Conservation (phyloP, 768 basidiomycete species). For the Dentipellis sp. region DNA sequence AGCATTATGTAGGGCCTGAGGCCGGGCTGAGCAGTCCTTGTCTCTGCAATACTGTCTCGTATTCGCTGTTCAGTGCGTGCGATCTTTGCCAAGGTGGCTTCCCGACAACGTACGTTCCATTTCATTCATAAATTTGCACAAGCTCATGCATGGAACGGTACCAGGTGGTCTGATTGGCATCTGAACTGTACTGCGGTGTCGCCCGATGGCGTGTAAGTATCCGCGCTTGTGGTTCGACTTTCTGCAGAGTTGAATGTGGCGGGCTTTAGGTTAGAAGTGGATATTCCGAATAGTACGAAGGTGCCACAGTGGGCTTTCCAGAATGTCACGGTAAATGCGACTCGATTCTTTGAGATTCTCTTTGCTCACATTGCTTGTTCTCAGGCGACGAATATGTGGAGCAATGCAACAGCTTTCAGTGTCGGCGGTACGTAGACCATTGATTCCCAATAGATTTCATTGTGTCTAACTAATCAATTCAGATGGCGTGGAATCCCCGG, state of each 20-base stretch:
- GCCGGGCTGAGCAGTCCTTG: conserved; percentile 5
- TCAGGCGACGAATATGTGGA: conserved; percentile 3
- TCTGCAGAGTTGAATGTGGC: no score
- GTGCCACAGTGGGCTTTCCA: conserved; percentile 45
- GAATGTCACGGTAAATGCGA: conserved; percentile 29
- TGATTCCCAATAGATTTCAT: not conserved
- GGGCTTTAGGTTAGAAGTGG: not conserved
- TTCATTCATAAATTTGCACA: no score
- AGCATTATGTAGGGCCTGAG: conserved; percentile 3
- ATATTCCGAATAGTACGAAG: conserved; percentile 30
- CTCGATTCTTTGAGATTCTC: not conserved
- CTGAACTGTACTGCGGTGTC: conserved; percentile 1
- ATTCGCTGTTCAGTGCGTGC: conserved; percentile 20
- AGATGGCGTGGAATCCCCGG: not conserved
- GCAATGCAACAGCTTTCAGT: not conserved
- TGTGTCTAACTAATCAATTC: not conserved
- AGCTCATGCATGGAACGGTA: no score
- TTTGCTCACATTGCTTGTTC: not conserved
- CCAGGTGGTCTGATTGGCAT: not conserved
- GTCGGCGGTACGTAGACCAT: not conserved
- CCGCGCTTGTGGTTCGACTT: no score
- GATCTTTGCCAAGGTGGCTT: conserved; percentile 15
- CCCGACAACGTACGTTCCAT: conserved; percentile 6
- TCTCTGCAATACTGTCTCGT: conserved; percentile 18
- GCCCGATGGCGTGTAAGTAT: no score